Base-by-base conservation (phyloP, 352 stramenopile species). In the Phytopythium ostracodes region DNA sequence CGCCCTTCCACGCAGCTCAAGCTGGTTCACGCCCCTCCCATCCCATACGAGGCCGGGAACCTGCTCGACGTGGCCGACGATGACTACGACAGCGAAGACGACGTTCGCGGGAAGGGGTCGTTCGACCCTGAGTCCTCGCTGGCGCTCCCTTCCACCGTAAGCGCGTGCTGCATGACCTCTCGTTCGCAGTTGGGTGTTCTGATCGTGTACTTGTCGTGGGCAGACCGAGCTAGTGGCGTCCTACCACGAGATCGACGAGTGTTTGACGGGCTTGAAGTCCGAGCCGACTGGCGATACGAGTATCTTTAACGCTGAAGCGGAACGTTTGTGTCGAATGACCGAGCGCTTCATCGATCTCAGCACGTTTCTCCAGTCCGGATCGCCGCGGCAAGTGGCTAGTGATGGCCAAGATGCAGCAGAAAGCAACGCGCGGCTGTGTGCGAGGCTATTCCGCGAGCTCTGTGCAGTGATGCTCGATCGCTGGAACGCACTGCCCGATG, bases 101-200 rank as follows among this genome's bases (percentile, higher is more conserved):
- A 66, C 5, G 54, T 22, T 18, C 18, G 42, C 6, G n/a, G 6
- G 3, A 42, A 62, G 12, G 43, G 60, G 25, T 59, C 73, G 10
- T 77, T 81, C 51, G 70, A 70, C 11, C 61, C 77, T 0, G 80
- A 87, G 42, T 63, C 80, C 2, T 89, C 76, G 1, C 44, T 89
- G 4, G 69, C 75, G 31, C 67, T 89, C 0, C 78, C 80, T 11
- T 88, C 80, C 1, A 68, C 70, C 24, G 75, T 84, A 59, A n/a
- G 46, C 60, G 63, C 36, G 1, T 22, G 22, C 46, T n/a, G 17
- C 5, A n/a, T 33, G 15, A 4, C 3, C 1, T 4, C 40, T 0
- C 43, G 24, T 43, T 33, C 7, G 4, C 22, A 7, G 11, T 2
- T 51, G 3, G 9, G 44, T 46, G 38, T 20, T 40, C 59, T 53